These are phyloP conservation scores for Boletus patriciae DNA, from an alignment of 768 basidiomycete genomes.

Conservation along the genomic window DNA sequence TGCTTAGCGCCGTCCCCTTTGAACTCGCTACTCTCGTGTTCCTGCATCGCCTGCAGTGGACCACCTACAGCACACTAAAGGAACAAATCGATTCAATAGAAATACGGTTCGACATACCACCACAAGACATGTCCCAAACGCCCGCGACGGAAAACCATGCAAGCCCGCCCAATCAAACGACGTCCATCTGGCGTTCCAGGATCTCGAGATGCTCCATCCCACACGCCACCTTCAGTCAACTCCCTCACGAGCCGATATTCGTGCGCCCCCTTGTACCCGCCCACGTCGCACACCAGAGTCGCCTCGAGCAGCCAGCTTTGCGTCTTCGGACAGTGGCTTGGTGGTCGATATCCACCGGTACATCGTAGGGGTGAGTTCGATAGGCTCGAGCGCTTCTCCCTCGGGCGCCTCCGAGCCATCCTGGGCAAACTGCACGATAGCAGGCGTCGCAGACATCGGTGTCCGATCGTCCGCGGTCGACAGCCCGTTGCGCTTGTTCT, in stretches of 20 bases:
- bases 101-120: neutral
- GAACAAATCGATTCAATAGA: neutral
- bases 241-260: constrained; percentile 69
- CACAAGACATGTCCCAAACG: neutral
- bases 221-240: constrained; percentile 58
- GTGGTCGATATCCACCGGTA: too few species aligned
- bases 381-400: constrained; percentile 43
- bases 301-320: constrained; percentile 3
- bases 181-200: constrained; percentile 43
- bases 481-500: constrained; percentile 52
- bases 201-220: constrained; percentile 64
- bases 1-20: too few species aligned
- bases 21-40: too few species aligned
- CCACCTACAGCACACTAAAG: too few species aligned
- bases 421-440: constrained; percentile 25
- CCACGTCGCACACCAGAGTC: constrained; percentile 48
- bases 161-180: too few species aligned
- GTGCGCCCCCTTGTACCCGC: constrained; percentile 52
- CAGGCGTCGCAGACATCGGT: constrained; percentile 32
- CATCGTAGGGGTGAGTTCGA: constrained; percentile 48
- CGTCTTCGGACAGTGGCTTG: constrained; percentile 22
- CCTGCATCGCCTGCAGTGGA: too few species aligned
- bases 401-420: constrained; percentile 37
- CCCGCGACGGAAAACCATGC: too few species aligned
- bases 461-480: constrained; percentile 50